Base-by-base conservation (phyloP, 495 filamentous ascomycete species). In the Elaphomyces granulatus region DNA sequence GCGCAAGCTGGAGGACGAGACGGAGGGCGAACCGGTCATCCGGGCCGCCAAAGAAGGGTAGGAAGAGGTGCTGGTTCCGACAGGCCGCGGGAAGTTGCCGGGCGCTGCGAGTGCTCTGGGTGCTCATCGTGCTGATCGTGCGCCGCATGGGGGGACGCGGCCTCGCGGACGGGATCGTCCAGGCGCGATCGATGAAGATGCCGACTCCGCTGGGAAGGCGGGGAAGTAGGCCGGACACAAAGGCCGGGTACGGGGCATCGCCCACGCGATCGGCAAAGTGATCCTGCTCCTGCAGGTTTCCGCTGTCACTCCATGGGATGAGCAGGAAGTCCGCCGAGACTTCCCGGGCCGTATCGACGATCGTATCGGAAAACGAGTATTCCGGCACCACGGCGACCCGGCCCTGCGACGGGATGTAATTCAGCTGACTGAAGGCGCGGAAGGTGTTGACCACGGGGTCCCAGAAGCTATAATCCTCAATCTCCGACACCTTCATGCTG, bases 391-490 rank as follows among this genome's bases (percentile, higher is more conserved):
- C 71, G 2, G 78, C 71, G 8, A 93, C 77, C 20, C 76, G 77
- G 10, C 83, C 84, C 37, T 85, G 83, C 26, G 90, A 78, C 0
- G 86, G 77, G 2, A 96, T 70, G 45, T 90, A 80, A 48, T 92
- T 76, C 37, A 94, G 72, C 46, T 80, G 78, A 17, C 84, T 83
- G 51, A 98, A 86, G 0, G 86, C 83, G 15, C 80, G 72, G 67
- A 95, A 94, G 8, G 83, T 82, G 52, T 94, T 94, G 19, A 95
- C 74, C 0, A 95, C 83, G 3, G 90, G 86, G 48, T 98, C 90
- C 59, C 73, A 73, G 3, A 76, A 61, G 8, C 75, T 73, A 45
- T 80, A 77, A 15, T 87, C 83, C 8, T 87, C 84, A 31, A 76
- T 65, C 43, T 90, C 84, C 0, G 84, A 78, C 4, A 93, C 83